Evolutionary conservation across 169 alveolate genomes (phyloP).

Genomic region (Eimeria tenella): DNA sequence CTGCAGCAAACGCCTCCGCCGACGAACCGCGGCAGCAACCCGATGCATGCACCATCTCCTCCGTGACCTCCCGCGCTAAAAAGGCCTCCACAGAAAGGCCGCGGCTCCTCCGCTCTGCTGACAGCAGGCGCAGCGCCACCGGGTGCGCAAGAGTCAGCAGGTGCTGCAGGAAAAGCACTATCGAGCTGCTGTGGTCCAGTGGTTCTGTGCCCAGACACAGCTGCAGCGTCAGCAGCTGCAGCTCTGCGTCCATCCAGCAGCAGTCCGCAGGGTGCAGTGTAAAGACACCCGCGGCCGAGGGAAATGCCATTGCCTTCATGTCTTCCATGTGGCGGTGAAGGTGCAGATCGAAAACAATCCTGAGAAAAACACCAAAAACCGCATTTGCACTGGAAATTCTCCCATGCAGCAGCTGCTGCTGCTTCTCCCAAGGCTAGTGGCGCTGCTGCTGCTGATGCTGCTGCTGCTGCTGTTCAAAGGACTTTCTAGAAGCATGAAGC

Average conservation of each 20-base stretch:
- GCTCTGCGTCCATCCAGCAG: slow-evolving; percentile 83
- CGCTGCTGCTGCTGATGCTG: no score
- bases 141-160: slow-evolving; percentile 83
- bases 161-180: slow-evolving; percentile 83
- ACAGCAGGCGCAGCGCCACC: slow-evolving; percentile 32
- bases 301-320: slow-evolving; percentile 75
- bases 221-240: slow-evolving; percentile 83
- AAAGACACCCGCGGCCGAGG: slow-evolving; percentile 78
- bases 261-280: slow-evolving; percentile 80
- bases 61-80: not conserved
- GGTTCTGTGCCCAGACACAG: slow-evolving; percentile 84
- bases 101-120: not conserved
- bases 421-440: no score
- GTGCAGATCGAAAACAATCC: slow-evolving; percentile 80
- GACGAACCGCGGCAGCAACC: not conserved
- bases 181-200: slow-evolving; percentile 78
- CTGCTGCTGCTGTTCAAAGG: no score
- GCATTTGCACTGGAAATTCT: no score
- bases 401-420: no score
- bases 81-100: not conserved
- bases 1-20: slow-evolving; percentile 43
- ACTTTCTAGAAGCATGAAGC: no score
- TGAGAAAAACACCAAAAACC: not conserved
- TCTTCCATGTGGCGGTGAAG: slow-evolving; percentile 75
- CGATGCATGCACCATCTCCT: not conserved